Evolutionary conservation across 768 basidiomycete species (phyloP), one percentile per base, ranked within the genome.

Genomic region (Suillus hirtellus): DNA sequence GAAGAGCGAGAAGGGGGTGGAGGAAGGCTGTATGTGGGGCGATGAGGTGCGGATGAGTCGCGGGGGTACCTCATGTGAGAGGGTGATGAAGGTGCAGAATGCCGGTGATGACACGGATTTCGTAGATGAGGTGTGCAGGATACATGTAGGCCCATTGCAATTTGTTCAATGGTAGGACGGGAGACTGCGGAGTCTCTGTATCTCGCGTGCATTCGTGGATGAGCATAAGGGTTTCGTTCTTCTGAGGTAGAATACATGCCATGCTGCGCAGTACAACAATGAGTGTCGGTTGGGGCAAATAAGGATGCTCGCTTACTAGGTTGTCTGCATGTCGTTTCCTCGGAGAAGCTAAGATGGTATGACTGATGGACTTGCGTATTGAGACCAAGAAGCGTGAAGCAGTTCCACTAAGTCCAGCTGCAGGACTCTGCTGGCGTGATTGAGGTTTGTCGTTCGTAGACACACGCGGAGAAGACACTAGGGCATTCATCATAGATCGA

Each of bases 91-190:
- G 67, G 59, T 3, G 69, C 31, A 14, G 68, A 59, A 53, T 71
- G 62, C 34, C 69, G 67, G 12, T 66, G 73, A 47, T 62, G 68
- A 42, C 56, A 31, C 15, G 71, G 59, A 49, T 60, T 66, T 49
- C 86, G 82, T 35, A 91, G 75, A 71, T 91, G 89, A 4, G 90
- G 90, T 1, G 90, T 92, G 43, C 88, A 85, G 7, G 90, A 91
- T 37, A 89, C 77, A 73, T 92, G 90, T 27, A 92, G 80, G 21
- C 90, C 90, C 89, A 92, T 91, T 15, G 88, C 87, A 64, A 92
- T 92, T 75, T 92, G 89, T 69, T 89, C 86, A 46, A 90, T 81
- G 54, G 86, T 88, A 1, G 89, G 89, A 17, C 83, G 85, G 24
- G 77, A 71, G 31, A 77, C 63, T 34, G 79, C 66, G 35, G 81